Evolutionary conservation across 768 basidiomycete species (phyloP).

Genomic region (Pilatotrama ljubarskyi): DNA sequence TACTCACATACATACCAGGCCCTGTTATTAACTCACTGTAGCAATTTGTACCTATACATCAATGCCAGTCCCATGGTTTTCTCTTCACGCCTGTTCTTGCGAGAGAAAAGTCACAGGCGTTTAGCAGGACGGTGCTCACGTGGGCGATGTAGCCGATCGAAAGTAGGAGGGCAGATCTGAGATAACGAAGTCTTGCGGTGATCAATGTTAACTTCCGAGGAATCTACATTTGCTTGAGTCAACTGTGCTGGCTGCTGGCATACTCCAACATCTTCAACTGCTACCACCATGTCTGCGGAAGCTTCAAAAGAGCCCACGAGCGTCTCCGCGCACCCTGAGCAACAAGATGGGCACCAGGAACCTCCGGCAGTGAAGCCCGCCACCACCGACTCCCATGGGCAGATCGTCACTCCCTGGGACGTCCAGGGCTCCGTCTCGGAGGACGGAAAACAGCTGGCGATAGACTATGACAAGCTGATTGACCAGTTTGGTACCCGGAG

Average conservation of each 20-base stretch:
- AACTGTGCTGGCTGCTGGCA: slow-evolving; percentile 3
- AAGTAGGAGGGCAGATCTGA: no score
- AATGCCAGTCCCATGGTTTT: slow-evolving; percentile 12
- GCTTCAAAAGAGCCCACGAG: not conserved
- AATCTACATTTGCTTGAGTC: slow-evolving; percentile 8
- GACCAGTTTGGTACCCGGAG: slow-evolving; percentile 90
- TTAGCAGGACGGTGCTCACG: not conserved
- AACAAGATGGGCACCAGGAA: not conserved
- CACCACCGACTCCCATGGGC: slow-evolving; percentile 45
- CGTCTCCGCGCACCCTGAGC: slow-evolving; percentile 18
- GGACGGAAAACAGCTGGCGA: slow-evolving; percentile 89
- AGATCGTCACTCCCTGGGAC: slow-evolving; percentile 97
- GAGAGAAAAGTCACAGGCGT: no score
- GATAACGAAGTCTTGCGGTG: slow-evolving; percentile 8
- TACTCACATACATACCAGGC: slow-evolving; percentile 19
- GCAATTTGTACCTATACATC: slow-evolving; percentile 23
- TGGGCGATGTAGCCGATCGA: not conserved
- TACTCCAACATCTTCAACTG: not conserved
- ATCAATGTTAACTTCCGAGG: slow-evolving; percentile 9
- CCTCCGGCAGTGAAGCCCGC: slow-evolving; percentile 35
- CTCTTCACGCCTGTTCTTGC: not conserved
- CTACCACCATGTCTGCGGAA: slow-evolving; percentile 16
- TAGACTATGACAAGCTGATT: slow-evolving; percentile 96
- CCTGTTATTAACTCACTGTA: slow-evolving; percentile 17
- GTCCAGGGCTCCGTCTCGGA: slow-evolving; percentile 87